phyloP scores from a whole-genome alignment of 805 yeast species.

The Sugiyamaella marilandica region DNA sequence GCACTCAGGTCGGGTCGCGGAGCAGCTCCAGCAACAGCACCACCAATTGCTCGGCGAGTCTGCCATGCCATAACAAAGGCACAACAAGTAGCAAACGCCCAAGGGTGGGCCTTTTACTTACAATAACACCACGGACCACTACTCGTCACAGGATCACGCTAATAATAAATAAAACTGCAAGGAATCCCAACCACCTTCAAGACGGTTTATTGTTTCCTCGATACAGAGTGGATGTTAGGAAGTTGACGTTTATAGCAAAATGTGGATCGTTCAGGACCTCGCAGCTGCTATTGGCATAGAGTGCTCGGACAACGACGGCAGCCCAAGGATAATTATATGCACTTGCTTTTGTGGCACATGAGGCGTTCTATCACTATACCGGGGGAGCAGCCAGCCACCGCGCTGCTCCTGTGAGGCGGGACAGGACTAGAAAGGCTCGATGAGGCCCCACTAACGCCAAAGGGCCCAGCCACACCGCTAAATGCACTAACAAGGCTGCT shows the following conservation, averaged over 20 bases:
- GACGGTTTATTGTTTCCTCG: slow-evolving; percentile 4
- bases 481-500: too few relatives aligned
- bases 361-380: slow-evolving; percentile 1
- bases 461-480: too few relatives aligned
- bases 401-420: too few relatives aligned
- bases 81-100: too few relatives aligned
- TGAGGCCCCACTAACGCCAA: too few relatives aligned
- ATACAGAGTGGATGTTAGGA: slow-evolving; percentile 5
- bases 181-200: not conserved
- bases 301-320: slow-evolving; percentile 5
- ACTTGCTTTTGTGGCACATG: slow-evolving; percentile 2
- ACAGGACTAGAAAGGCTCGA: too few relatives aligned
- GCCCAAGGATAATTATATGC: not conserved
- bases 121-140: not conserved
- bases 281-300: slow-evolving; percentile 4
- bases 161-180: not conserved
- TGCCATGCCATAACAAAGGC: too few relatives aligned
- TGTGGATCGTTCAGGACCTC: slow-evolving; percentile 3
- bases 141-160: not conserved
- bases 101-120: not conserved
- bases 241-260: slow-evolving; percentile 5
- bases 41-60: too few relatives aligned
- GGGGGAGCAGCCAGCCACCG: not conserved
- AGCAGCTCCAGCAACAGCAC: too few relatives aligned
- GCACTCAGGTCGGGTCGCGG: too few relatives aligned